These are phyloP conservation scores for Penicillium paxilli DNA, from an alignment of 495 filamentous ascomycete species.

Conservation along the genomic window DNA sequence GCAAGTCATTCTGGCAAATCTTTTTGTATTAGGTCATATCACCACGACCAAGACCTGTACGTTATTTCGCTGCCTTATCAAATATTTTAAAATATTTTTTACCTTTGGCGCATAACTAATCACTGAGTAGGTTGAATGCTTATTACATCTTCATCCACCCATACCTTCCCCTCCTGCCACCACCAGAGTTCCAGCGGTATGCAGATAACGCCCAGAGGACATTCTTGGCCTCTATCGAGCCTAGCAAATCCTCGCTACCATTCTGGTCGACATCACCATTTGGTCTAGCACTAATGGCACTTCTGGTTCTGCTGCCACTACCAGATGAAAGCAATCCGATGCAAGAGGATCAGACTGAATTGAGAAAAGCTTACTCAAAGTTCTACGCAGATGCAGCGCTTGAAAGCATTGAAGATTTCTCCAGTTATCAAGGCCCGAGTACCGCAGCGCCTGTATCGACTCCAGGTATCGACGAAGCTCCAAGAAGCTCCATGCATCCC, in stretches of 20 bases:
- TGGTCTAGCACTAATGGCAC: slow-evolving; percentile 48
- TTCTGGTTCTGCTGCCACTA: slow-evolving; percentile 49
- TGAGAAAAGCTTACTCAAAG: slow-evolving; percentile 49
- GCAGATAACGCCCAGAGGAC: too few relatives aligned
- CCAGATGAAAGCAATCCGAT: slow-evolving; percentile 34
- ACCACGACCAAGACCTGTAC: too few relatives aligned
- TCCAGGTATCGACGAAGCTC: too few relatives aligned
- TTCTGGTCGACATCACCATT: slow-evolving; percentile 46
- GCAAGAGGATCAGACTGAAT: slow-evolving; percentile 27
- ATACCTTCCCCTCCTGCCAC: slow-evolving; percentile 53
- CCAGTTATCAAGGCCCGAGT: too few relatives aligned
- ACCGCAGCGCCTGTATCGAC: too few relatives aligned
- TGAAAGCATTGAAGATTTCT: slow-evolving; percentile 44
- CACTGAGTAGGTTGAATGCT: slow-evolving; percentile 37
- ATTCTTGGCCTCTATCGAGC: slow-evolving; percentile 16
- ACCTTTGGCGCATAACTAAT: too few relatives aligned
- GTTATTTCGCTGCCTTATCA: too few relatives aligned
- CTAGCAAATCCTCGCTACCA: slow-evolving; percentile 17
- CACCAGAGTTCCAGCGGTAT: slow-evolving; percentile 12
- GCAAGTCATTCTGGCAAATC: too few relatives aligned
- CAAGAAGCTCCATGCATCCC: slow-evolving; percentile 38
- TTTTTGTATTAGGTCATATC: too few relatives aligned
- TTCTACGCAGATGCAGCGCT: slow-evolving; percentile 49
- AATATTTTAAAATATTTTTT: too few relatives aligned
- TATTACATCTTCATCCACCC: slow-evolving; percentile 58